Base-by-base conservation (phyloP, 306 rosid species). In the Cucurbita moschata region DNA sequence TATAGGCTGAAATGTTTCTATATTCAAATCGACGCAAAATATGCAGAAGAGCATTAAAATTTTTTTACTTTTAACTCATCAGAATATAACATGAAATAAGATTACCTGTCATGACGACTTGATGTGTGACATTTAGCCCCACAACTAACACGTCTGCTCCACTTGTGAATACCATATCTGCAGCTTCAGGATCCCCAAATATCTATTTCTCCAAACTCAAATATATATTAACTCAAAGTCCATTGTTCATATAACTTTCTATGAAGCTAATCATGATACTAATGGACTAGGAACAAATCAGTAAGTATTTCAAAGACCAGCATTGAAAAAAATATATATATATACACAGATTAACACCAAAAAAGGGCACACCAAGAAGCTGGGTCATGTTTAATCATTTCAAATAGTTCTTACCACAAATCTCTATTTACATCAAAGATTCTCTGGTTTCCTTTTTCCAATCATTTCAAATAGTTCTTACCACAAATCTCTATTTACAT, bases 181-280 rank as follows among this genome's bases (percentile, higher is more conserved):
- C 97, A 81, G 98, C 97, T 61, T 90, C 96, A 30, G 98, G 97
- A 78, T 93, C 98, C 64, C 98, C 97, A 80, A 85, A 90, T 73
- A 87, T 87, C 98, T 93, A 77, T 54, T 52, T 60, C 65, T 52
- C 49, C 47, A 58, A 55, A 21, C 18, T 42, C 53, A 72, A 42
- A 35, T 60, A 4, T 4, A n/a, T 59, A 59, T 19, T 15, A 58
- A 23, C 35, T 30, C 63, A 5, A 14, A 39, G 6, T 64, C 71
- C 71, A 7, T 62, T 8, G 35, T 30, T 30, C 35, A 30, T 30
- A 2, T 26, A 26, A 26, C 30, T 26, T 26, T 26, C 30, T 26
- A 26, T 30, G 35, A 2, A 30, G 1, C 35, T 2, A 2, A 30
- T 30, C 35, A 30, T 30, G 35, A 30, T 30, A 30, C 35, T 30